Conservation (phyloP, 2,329 filamentous ascomycete genomes). For the Trichoderma sp. region DNA sequence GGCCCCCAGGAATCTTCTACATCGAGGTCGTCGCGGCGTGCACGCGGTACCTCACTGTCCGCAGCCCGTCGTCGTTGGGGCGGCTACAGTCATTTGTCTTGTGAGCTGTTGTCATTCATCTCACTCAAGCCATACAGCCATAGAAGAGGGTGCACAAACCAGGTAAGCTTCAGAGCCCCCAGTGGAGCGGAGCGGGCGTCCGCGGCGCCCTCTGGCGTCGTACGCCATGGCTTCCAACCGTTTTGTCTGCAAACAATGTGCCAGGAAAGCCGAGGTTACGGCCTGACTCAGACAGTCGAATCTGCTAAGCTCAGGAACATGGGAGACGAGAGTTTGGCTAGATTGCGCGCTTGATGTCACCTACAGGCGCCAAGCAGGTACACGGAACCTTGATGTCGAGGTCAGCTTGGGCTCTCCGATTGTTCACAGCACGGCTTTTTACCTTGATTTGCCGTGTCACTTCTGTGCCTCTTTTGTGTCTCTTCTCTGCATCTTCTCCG, state of each 20-base stretch:
- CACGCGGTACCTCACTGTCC: background rate
- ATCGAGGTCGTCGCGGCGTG: background rate
- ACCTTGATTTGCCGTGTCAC: background rate
- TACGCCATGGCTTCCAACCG: slow-evolving; percentile 2
- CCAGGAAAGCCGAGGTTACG: slow-evolving; percentile 4
- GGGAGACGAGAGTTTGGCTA: slow-evolving; percentile 13
- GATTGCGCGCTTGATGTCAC: background rate
- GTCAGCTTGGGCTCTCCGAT: background rate
- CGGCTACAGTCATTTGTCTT: background rate
- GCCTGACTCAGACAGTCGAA: slow-evolving; percentile 9
- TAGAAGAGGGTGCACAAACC: background rate
- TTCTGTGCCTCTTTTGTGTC: background rate
- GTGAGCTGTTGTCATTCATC: background rate
- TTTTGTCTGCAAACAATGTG: background rate
- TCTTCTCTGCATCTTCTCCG: background rate
- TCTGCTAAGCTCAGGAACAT: slow-evolving; percentile 16
- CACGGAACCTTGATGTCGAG: too few species aligned
- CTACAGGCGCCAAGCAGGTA: too few species aligned
- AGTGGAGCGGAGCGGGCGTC: slow-evolving; percentile 15
- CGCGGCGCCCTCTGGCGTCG: slow-evolving; percentile 19
- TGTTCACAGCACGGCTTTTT: background rate
- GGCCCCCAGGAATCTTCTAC: background rate
- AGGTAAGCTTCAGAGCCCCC: slow-evolving; percentile 6
- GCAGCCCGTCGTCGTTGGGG: background rate
- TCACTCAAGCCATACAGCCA: background rate